Conservation (phyloP, 441 rosid species). For the Erodium texanum region DNA sequence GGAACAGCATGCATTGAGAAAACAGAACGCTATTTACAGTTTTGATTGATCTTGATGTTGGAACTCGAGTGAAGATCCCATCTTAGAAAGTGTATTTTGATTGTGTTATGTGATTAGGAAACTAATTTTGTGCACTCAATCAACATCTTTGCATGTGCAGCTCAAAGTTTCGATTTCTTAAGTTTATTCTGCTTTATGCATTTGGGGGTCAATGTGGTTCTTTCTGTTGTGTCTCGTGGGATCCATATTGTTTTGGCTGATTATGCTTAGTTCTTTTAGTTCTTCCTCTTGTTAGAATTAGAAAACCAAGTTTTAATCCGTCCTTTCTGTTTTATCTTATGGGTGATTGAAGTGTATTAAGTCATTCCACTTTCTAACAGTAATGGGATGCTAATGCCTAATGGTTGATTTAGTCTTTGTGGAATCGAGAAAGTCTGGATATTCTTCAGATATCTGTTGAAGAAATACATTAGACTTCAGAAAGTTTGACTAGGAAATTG, state of each 20-base stretch:
- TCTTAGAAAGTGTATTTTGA: background rate
- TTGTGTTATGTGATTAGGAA: background rate
- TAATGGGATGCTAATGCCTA: background rate
- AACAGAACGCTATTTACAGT: background rate
- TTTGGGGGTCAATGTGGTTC: background rate
- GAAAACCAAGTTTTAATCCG: background rate
- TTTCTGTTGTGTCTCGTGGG: background rate
- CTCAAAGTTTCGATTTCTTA: background rate
- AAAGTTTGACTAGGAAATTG: background rate
- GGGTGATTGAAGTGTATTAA: background rate
- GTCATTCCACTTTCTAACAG: background rate
- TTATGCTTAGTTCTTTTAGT: background rate
- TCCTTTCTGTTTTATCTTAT: background rate
- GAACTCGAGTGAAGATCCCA: background rate
- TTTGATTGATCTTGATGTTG: background rate
- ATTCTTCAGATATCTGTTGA: background rate
- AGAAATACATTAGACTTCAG: background rate
- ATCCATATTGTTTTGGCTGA: background rate
- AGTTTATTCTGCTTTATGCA: background rate
- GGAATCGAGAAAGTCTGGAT: background rate
- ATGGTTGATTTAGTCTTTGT: background rate
- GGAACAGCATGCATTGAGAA: background rate
- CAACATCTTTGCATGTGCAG: background rate
- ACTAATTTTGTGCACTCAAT: background rate
- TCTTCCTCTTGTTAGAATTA: background rate